Percentiles rank a stretch among this genome's conserved stretches.
Evolutionary conservation across 805 yeast species (phyloP).

Genomic region (Grigorovia jiainica): DNA sequence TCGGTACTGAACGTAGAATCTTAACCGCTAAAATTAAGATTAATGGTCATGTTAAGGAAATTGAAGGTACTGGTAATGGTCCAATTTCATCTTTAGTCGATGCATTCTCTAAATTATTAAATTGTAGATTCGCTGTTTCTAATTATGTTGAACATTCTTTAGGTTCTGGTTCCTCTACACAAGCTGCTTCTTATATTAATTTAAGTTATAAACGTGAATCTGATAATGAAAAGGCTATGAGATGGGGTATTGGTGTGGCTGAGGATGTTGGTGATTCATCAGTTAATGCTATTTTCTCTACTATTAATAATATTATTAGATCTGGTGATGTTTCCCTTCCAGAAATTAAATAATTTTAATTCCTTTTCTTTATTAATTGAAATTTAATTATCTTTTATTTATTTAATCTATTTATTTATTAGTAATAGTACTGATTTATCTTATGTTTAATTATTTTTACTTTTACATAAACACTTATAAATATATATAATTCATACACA

Average conservation of each 20-base stretch:
- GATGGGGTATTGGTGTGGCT: constrained; percentile 85
- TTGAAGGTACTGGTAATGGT: constrained; percentile 69
- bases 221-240: constrained; percentile 26
- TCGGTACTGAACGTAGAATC: constrained; percentile 22
- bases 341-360: neutral
- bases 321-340: constrained; percentile 23
- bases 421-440: too few species aligned
- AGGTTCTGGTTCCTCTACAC: constrained; percentile 59
- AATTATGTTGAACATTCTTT: constrained; percentile 73
- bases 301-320: constrained; percentile 39
- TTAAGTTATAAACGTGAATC: constrained; percentile 11
- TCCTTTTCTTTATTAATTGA: neutral
- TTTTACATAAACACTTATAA: too few species aligned
- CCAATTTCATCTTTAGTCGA: constrained; percentile 69
- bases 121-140: constrained; percentile 47
- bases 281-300: constrained; percentile 54
- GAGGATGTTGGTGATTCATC: constrained; percentile 79
- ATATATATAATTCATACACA: too few species aligned
- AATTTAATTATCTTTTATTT: too few species aligned
- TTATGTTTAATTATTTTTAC: too few species aligned
- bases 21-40: constrained; percentile 40
- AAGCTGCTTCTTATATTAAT: constrained; percentile 65
- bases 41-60: constrained; percentile 29
- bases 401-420: too few species aligned
- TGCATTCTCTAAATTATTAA: constrained; percentile 44